phyloP scores from a whole-genome alignment of 148 eudicot genomes.

The Heliosperma pusillum region DNA sequence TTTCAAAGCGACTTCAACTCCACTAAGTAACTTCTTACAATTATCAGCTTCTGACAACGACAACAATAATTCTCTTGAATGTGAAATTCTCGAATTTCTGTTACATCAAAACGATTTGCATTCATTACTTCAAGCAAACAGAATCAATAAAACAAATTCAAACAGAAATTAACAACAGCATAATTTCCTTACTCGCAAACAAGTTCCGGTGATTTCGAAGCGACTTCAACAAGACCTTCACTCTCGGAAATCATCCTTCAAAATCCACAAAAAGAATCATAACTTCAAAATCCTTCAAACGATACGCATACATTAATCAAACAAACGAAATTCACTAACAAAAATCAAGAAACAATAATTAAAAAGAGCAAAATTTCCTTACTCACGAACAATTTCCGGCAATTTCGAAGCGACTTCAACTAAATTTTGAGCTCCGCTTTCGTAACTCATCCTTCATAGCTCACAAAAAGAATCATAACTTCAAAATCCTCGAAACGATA shows the following conservation, averaged over 20 bases:
- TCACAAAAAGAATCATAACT: background rate
- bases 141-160: background rate
- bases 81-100: slow-evolving; percentile 22
- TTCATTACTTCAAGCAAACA: background rate
- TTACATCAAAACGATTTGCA: background rate
- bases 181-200: slow-evolving; percentile 14
- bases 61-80: slow-evolving; percentile 21
- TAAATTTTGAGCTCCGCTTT: slow-evolving; percentile 6
- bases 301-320: background rate
- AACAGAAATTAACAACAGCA: background rate
- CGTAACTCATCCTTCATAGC: slow-evolving; percentile 19
- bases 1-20: background rate
- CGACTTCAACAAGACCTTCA: slow-evolving; percentile 7
- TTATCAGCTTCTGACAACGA: slow-evolving; percentile 19
- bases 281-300: background rate
- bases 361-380: background rate
- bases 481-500: too few species aligned
- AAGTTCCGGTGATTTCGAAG: background rate
- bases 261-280: background rate
- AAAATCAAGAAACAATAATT: background rate
- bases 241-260: slow-evolving; percentile 17
- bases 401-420: background rate
- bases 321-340: background rate
- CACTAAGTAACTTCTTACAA: slow-evolving; percentile 20
- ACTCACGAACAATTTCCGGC: slow-evolving; percentile 12